Base-by-base conservation (phyloP, 192 early-diverging fungal species). In the Linderina pennispora region DNA sequence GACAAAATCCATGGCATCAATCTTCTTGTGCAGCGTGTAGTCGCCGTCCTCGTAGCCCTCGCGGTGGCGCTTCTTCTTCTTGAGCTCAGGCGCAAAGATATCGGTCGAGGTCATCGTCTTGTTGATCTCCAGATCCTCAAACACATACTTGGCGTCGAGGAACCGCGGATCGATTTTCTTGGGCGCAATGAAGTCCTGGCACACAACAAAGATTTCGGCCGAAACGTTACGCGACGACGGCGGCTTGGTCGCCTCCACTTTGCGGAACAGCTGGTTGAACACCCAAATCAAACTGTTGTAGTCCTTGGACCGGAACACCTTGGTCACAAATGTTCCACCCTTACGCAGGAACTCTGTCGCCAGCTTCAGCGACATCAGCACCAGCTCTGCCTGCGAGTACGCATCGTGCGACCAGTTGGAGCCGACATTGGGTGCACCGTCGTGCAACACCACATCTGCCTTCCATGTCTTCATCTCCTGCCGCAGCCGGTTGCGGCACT, bases 251-350 rank as follows among this genome's bases (percentile, higher is more conserved):
- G 96, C 96, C 69, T 99, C 94, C 46, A 99, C 96, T 47, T 85
- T 91, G 36, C 76, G 72, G 74, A 99, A 99, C 28, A 99, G 65
- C 70, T 97, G 92, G 58, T 97, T 90, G 53, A 99, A 94, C 21
- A 97, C 92, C 94, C 94, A 99, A 45, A 99, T 81, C 26, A 99
- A 76, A 52, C 92, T 94, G 78, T 97, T 97, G 82, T 99, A 99
- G 81, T 99, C 96, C 75, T 94, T 92, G 51, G 93, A 97, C 47
- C 96, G 79, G 75, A 99, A 99, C 21, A 99, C 86, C 76, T 99
- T 99, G 62, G 94, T 94, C 19, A 99, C 91, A 76, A 99, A 99
- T 8, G 80, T 84, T 10, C 95, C 96, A 41, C 92, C 93, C 49
- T 88, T 84, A 40, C 71, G 63, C 55, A 99, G 63, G 47, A 97